Evolutionary conservation across 805 yeast species (phyloP).

Genomic region (Torulaspora microellipsoides): DNA sequence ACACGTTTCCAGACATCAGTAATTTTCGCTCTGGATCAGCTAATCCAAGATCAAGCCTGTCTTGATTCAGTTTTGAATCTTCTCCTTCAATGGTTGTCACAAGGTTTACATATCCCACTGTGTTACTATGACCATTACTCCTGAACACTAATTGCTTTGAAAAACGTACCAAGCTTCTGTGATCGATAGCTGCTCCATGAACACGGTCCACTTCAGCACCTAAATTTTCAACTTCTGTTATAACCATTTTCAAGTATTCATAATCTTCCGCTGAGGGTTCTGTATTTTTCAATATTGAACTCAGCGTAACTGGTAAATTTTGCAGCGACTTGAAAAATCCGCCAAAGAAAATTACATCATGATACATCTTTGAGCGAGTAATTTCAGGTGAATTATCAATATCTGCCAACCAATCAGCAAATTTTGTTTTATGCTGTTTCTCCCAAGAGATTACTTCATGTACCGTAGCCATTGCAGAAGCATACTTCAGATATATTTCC

Average conservation of each 20-base stretch:
- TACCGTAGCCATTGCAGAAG: conserved; percentile 56
- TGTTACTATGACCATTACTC: conserved; percentile 19
- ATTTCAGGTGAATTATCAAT: conserved; percentile 47
- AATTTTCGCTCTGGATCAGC: conserved; percentile 52
- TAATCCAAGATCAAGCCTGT: conserved; percentile 43
- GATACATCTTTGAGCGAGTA: conserved; percentile 40
- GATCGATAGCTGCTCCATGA: conserved; percentile 57
- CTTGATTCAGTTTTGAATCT: conserved; percentile 12
- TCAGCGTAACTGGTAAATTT: conserved; percentile 57
- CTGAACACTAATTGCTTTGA: conserved; percentile 35
- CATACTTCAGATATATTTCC: conserved; percentile 52
- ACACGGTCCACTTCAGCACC: conserved; percentile 56
- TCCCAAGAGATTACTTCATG: conserved; percentile 51
- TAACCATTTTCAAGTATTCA: conserved; percentile 46
- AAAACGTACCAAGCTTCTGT: conserved; percentile 49
- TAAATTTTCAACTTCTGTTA: conserved; percentile 50
- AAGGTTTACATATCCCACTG: conserved; percentile 28
- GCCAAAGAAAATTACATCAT: conserved; percentile 52
- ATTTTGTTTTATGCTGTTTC: conserved; percentile 38
- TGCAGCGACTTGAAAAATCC: conserved; percentile 53
- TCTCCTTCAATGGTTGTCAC: conserved; percentile 4
- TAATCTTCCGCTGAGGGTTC: conserved; percentile 49
- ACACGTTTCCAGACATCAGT: conserved; percentile 52
- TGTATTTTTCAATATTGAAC: conserved; percentile 51
- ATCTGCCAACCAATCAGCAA: conserved; percentile 55